phyloP scores from a whole-genome alignment of 2,329 filamentous ascomycete genomes.

The Trichoderma arundinaceum region DNA sequence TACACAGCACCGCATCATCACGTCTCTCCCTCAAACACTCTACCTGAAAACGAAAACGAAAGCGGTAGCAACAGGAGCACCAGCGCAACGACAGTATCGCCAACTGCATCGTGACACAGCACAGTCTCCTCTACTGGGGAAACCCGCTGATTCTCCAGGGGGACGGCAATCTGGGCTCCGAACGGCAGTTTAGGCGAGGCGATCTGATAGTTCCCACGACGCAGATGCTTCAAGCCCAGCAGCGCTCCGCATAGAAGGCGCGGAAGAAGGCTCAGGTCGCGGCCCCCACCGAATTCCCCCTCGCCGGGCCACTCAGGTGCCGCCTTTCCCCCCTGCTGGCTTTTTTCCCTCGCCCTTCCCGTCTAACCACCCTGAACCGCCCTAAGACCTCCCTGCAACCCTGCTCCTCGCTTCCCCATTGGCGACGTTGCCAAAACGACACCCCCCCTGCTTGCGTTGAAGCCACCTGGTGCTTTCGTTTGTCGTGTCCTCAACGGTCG shows the following conservation, averaged over 20 bases:
- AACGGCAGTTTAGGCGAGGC: no score
- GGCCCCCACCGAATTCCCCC: constrained; percentile 12
- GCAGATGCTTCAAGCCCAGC: no score
- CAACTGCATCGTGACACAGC: no score
- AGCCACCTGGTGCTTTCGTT: constrained; percentile 45
- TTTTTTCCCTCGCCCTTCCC: constrained; percentile 21
- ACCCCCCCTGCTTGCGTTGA: constrained; percentile 39
- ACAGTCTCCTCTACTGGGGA: no score
- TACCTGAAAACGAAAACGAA: not conserved
- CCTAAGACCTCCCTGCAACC: constrained; percentile 39
- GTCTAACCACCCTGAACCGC: not conserved
- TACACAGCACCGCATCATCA: not conserved
- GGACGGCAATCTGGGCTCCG: no score
- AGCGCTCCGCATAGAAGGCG: constrained; percentile 5
- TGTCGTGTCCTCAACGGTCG: constrained; percentile 29
- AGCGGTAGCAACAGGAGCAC: no score
- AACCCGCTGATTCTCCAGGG: no score
- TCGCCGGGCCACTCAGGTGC: constrained; percentile 19
- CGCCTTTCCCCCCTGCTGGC: constrained; percentile 13
- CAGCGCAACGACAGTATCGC: no score
- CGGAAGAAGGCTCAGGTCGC: constrained; percentile 5
- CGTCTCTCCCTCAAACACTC: not conserved
- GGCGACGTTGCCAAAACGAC: constrained; percentile 35
- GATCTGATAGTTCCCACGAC: no score
- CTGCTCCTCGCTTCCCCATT: constrained; percentile 38